These are phyloP conservation scores for Sarocladium brachiariae DNA, from an alignment of 2,329 filamentous ascomycete species.

Conservation along the genomic window DNA sequence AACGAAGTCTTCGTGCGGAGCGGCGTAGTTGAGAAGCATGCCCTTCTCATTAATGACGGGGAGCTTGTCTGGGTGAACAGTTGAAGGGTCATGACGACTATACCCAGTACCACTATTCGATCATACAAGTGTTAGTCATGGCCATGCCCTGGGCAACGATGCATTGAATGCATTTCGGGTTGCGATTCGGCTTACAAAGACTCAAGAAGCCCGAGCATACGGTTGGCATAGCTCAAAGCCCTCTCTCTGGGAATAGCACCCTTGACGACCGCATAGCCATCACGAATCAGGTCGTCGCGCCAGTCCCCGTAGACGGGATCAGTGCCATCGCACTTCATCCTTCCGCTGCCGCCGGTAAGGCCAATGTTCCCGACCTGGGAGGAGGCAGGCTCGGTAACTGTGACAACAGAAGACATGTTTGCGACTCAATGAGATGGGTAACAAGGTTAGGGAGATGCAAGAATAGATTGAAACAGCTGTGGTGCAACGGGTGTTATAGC, in stretches of 20 bases:
- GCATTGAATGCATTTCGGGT: neutral
- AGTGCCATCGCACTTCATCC: slow-evolving; percentile 6
- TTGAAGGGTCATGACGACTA: slow-evolving; percentile 22
- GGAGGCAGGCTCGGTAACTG: neutral
- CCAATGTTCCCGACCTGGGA: neutral
- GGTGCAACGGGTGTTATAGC: no score
- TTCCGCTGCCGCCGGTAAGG: neutral
- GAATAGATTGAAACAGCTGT: no score
- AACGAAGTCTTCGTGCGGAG: slow-evolving; percentile 40
- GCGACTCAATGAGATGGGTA: neutral
- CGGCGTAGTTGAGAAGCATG: slow-evolving; percentile 39
- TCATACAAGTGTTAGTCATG: neutral
- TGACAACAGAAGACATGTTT: neutral
- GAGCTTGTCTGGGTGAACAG: slow-evolving; percentile 28
- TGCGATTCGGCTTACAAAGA: slow-evolving; percentile 13
- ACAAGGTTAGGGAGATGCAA: neutral
- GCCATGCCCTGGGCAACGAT: no score
- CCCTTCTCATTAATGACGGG: slow-evolving; percentile 35
- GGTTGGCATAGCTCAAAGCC: slow-evolving; percentile 26
- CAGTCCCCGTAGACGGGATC: slow-evolving; percentile 19
- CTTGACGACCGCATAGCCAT: slow-evolving; percentile 41
- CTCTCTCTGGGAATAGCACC: slow-evolving; percentile 34
- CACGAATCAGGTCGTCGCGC: slow-evolving; percentile 23
- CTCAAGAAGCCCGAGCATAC: slow-evolving; percentile 16
- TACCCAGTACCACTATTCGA: slow-evolving; percentile 11